phyloP scores from a whole-genome alignment of 148 eudicot species.

The Rhododendron vialii region DNA sequence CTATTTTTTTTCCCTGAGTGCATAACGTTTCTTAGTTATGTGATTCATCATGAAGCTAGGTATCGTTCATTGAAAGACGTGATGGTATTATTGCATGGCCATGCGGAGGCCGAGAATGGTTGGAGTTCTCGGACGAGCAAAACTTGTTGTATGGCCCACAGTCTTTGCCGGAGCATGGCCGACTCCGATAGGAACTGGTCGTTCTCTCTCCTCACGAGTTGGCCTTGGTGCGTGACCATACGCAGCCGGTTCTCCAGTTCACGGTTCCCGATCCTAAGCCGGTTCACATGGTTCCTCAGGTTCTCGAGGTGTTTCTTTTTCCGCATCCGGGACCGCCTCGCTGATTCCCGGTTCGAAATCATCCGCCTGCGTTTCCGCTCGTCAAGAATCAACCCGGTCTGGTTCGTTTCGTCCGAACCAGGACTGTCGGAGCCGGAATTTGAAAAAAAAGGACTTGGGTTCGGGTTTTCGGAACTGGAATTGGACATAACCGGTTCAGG shows the following conservation, averaged over 20 bases:
- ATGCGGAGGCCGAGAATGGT: slow-evolving; percentile 13
- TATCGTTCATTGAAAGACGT: slow-evolving; percentile 19
- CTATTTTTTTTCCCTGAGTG: background rate
- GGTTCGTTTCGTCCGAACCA: slow-evolving; percentile 9
- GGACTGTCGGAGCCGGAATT: slow-evolving; percentile 3
- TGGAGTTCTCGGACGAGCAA: slow-evolving; percentile 35
- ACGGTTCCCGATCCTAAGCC: slow-evolving; percentile 29
- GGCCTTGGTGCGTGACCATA: slow-evolving; percentile 21
- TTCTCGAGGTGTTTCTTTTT: slow-evolving; percentile 51
- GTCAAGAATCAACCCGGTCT: slow-evolving; percentile 11
- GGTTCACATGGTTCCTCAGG: slow-evolving; percentile 34
- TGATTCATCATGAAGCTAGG: slow-evolving; percentile 6
- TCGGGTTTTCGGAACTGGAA: slow-evolving; percentile 11
- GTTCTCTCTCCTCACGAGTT: slow-evolving; percentile 30
- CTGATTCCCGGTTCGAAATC: slow-evolving; percentile 56
- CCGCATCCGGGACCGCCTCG: slow-evolving; percentile 57
- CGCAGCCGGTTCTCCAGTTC: slow-evolving; percentile 39
- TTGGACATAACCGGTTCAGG: slow-evolving; percentile 13
- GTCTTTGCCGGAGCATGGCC: slow-evolving; percentile 29
- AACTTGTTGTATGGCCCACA: slow-evolving; percentile 30
- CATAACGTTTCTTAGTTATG: background rate
- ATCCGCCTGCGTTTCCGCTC: slow-evolving; percentile 53
- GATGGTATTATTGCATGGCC: slow-evolving; percentile 15
- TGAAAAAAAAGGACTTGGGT: background rate
- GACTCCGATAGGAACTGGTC: slow-evolving; percentile 31